A percentile compares a stretch with the other conserved stretches of the same genome.
Evolutionary conservation across 2,329 filamentous ascomycete species (phyloP).

Genomic region (Botrytis medusae): DNA sequence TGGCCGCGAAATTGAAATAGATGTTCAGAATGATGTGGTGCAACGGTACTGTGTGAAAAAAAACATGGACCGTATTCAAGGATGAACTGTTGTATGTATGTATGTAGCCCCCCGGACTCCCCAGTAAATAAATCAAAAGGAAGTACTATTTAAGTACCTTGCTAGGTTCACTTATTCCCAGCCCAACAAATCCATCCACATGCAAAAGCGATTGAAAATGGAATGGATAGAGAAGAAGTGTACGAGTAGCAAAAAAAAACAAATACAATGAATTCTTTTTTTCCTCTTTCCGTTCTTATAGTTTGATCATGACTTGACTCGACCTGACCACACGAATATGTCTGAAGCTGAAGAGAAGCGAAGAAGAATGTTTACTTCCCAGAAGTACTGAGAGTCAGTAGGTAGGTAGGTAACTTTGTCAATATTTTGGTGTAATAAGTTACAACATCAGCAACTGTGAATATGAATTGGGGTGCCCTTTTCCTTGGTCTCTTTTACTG

Average conservation of each 20-base stretch:
- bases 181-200: conserved; percentile 33
- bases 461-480: background rate
- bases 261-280: conserved; percentile 1
- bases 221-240: conserved; percentile 21
- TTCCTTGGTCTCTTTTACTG: background rate
- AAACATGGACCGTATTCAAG: background rate
- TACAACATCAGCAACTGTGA: background rate
- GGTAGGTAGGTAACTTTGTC: background rate
- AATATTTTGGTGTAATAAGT: background rate
- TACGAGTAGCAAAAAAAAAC: background rate
- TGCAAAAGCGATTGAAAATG: conserved; percentile 28
- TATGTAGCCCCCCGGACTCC: conserved; percentile 15
- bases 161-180: conserved; percentile 44
- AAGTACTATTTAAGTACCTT: conserved; percentile 34
- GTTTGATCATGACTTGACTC: background rate
- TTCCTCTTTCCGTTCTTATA: background rate
- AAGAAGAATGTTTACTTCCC: background rate
- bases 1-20: conserved; percentile 10
- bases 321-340: background rate
- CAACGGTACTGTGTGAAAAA: conserved; percentile 4
- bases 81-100: conserved; percentile 3
- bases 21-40: conserved; percentile 18
- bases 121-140: conserved; percentile 6
- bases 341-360: background rate
- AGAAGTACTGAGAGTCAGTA: background rate